phyloP scores from a whole-genome alignment of 345 rosid genomes.

The Syzygium aromaticum region DNA sequence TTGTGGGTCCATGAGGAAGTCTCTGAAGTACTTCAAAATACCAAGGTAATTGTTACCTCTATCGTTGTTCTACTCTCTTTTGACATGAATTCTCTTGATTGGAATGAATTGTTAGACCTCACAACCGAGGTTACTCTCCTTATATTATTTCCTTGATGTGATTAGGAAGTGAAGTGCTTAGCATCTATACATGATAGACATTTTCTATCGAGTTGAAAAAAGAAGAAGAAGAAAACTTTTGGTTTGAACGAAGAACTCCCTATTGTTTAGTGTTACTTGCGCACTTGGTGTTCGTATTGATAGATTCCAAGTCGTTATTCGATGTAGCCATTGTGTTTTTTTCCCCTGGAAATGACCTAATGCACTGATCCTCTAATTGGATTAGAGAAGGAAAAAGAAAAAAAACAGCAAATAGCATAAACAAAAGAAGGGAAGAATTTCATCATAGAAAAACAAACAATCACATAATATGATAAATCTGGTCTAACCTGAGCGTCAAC shows the following conservation, averaged over 20 bases:
- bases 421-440: not conserved
- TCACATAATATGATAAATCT: not conserved
- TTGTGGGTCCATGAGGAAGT: accelerated
- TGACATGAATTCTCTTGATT: not conserved
- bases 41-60: not conserved
- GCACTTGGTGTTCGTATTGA: not conserved
- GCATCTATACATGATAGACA: not conserved
- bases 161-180: not conserved
- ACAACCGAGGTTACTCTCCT: accelerated
- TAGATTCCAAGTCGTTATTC: not conserved
- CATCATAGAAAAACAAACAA: not conserved
- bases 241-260: not conserved
- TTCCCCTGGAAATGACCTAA: not conserved
- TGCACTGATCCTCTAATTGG: not conserved
- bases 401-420: not conserved
- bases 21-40: not conserved
- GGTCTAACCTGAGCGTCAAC: not conserved
- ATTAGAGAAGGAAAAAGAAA: not conserved
- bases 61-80: not conserved
- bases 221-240: not conserved
- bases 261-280: not conserved
- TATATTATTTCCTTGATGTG: not conserved
- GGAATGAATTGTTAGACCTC: not conserved
- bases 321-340: not conserved
- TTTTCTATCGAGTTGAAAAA: not conserved